Evolutionary conservation across 768 basidiomycete genomes (phyloP).

Genomic region (Tephrocybe rancida): DNA sequence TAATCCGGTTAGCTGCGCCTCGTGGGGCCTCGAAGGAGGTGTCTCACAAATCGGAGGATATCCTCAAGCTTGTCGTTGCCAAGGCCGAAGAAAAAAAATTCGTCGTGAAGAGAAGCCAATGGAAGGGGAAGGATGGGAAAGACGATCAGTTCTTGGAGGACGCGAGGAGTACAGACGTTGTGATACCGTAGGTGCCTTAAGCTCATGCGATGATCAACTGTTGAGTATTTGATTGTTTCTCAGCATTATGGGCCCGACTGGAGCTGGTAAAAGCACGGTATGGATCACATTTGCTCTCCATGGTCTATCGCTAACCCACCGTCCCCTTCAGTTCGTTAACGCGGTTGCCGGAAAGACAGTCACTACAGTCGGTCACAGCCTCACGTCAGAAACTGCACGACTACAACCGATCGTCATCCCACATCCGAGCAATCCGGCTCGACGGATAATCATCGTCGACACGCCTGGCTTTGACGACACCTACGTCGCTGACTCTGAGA

Average conservation of each 20-base stretch:
- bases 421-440: slow-evolving; percentile 1
- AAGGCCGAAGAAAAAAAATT: background rate
- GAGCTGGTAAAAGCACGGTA: slow-evolving; percentile 24
- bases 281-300: background rate
- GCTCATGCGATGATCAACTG: background rate
- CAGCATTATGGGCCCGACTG: slow-evolving; percentile 18
- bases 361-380: slow-evolving; percentile 12
- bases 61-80: background rate
- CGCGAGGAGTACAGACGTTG: slow-evolving; percentile 12
- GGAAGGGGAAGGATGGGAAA: slow-evolving; percentile 9
- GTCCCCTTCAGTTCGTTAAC: slow-evolving; percentile 7
- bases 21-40: background rate
- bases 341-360: background rate
- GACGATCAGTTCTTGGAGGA: slow-evolving; percentile 11
- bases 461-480: slow-evolving; percentile 27
- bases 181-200: slow-evolving; percentile 15
- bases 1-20: background rate
- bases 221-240: background rate
- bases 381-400: slow-evolving; percentile 10
- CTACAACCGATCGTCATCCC: slow-evolving; percentile 9
- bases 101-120: background rate
- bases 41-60: background rate
- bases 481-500: slow-evolving; percentile 12
- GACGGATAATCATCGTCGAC: slow-evolving; percentile 20
- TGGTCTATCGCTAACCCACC: background rate